A percentile compares a stretch with the other conserved stretches of the same genome.
Evolutionary conservation across 192 early-diverging fungal genomes (phyloP).

Genomic region (Podila horticola): DNA sequence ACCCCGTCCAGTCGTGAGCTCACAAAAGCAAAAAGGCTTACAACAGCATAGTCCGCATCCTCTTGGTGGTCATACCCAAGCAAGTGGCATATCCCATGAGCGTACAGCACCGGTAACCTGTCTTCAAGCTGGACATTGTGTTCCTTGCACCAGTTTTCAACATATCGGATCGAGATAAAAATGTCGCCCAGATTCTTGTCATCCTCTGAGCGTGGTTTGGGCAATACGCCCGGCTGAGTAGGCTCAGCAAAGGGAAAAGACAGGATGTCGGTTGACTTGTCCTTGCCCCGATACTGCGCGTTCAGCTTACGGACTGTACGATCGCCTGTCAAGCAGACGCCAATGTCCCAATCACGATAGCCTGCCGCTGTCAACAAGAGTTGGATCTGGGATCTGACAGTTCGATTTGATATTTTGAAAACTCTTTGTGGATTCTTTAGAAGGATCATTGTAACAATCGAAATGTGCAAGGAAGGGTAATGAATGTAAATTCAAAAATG

Average conservation of each 20-base stretch:
- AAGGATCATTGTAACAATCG: conserved; percentile 29
- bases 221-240: conserved; percentile 48
- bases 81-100: conserved; percentile 75
- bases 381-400: conserved; percentile 36
- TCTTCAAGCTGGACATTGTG: conserved; percentile 55
- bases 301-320: conserved; percentile 61
- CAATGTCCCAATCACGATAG: conserved; percentile 69
- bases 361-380: conserved; percentile 59
- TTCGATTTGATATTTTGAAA: conserved; percentile 6
- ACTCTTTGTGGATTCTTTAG: conserved; percentile 38
- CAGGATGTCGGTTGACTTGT: conserved; percentile 69
- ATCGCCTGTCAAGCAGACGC: conserved; percentile 65
- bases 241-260: conserved; percentile 72
- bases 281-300: conserved; percentile 57
- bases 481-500: neutral
- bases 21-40: conserved; percentile 7
- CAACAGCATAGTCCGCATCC: conserved; percentile 55
- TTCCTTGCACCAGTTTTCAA: conserved; percentile 57
- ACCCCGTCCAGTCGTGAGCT: no score
- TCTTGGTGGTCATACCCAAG: conserved; percentile 73
- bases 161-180: conserved; percentile 66
- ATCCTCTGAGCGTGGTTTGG: conserved; percentile 54
- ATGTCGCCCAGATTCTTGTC: conserved; percentile 70
- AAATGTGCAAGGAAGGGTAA: no score
- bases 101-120: conserved; percentile 65